Conservation (phyloP, 148 eudicot species). For the Heliosperma pusillum region DNA sequence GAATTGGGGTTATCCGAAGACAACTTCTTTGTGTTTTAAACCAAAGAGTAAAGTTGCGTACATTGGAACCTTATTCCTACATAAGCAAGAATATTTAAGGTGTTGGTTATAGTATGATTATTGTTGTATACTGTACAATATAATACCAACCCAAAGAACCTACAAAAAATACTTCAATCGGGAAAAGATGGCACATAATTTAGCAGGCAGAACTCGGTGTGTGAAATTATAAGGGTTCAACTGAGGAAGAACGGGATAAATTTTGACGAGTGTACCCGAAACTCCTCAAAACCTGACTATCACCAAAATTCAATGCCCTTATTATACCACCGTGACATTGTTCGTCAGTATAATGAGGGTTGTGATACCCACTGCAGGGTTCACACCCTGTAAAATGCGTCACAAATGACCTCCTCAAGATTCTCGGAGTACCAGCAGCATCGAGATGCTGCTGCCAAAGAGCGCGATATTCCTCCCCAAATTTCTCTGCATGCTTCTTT, state of each 20-base stretch:
- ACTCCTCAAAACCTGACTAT: constrained; percentile 66
- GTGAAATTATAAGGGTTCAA: constrained; percentile 16
- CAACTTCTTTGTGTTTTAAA: not conserved
- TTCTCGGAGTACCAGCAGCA: constrained; percentile 25
- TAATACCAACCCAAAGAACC: not conserved
- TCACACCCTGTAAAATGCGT: constrained; percentile 88
- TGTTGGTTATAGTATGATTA: not conserved
- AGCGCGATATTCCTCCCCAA: constrained; percentile 27
- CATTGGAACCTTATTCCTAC: not conserved
- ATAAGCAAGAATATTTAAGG: not conserved
- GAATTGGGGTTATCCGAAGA: not conserved
- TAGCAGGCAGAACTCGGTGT: not conserved
- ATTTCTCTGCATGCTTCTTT: constrained; percentile 63
- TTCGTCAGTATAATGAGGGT: constrained; percentile 38
- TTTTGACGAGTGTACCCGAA: constrained; percentile 56
- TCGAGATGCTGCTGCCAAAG: constrained; percentile 32
- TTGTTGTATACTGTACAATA: not conserved
- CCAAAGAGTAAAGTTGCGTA: not conserved
- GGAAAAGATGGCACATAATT: not conserved
- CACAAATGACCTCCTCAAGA: constrained; percentile 58
- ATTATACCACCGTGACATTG: constrained; percentile 58
- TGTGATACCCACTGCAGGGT: constrained; percentile 73
- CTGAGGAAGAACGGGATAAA: constrained; percentile 39
- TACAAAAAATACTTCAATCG: not conserved
- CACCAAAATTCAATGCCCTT: constrained; percentile 63